Evolutionary conservation across 345 rosid genomes (phyloP).

Genomic region (Streptanthus diversifolius): DNA sequence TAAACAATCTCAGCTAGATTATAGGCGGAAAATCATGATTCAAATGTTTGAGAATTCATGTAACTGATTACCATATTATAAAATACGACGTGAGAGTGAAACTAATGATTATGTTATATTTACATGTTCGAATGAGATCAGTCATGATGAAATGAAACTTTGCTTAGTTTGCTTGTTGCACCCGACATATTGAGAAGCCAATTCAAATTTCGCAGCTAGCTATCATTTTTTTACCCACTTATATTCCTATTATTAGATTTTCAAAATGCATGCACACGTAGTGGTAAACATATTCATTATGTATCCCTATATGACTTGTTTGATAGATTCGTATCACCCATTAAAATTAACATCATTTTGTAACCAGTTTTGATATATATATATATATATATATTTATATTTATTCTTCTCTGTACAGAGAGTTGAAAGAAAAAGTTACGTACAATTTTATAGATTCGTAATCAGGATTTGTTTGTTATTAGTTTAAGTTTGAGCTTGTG

Average conservation of each 20-base stretch:
- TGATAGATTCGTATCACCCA: not conserved
- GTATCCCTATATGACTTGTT: conserved; percentile 10
- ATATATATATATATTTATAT: not conserved
- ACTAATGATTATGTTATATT: conserved; percentile 12
- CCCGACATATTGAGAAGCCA: conserved; percentile 34
- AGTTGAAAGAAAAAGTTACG: not conserved
- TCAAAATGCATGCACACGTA: conserved; percentile 35
- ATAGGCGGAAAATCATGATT: conserved; percentile 16
- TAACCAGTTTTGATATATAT: not conserved
- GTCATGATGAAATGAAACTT: conserved; percentile 29
- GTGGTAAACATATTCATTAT: conserved; percentile 40
- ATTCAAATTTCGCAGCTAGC: conserved; percentile 29
- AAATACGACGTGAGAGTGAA: conserved; percentile 22
- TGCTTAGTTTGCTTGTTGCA: conserved; percentile 22
- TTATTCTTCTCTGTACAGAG: not conserved
- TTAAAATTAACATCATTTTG: not conserved
- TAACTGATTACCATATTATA: not conserved
- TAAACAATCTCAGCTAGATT: not conserved
- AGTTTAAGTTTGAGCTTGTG: not conserved
- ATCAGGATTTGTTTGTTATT: not conserved
- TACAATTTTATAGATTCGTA: not conserved
- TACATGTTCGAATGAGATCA: conserved; percentile 10
- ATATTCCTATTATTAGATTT: not conserved
- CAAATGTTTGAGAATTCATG: not conserved
- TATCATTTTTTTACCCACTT: conserved; percentile 28